Evolutionary conservation across 139 green algal genomes (phyloP).

Genomic region (Chlamydomonas schloesseri): DNA sequence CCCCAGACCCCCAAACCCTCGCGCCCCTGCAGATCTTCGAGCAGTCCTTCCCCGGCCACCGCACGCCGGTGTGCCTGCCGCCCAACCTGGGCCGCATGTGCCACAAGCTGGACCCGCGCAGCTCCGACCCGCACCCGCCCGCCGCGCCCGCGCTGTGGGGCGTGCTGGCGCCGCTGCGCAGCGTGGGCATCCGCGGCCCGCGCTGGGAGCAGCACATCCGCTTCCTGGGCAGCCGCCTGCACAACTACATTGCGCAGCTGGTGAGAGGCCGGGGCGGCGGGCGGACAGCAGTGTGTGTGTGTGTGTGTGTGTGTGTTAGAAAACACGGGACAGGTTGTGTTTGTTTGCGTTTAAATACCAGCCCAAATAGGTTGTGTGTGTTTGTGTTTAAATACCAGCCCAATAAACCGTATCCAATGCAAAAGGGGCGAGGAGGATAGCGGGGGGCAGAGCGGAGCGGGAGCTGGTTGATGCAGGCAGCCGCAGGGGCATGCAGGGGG

Average conservation of each 20-base stretch:
- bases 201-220: slow-evolving; percentile 11
- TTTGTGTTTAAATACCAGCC: too few relatives aligned
- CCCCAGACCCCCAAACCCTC: not conserved
- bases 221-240: not conserved
- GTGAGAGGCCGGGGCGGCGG: too few relatives aligned
- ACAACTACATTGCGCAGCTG: not conserved
- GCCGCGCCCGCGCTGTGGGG: slow-evolving; percentile 5
- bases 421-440: too few relatives aligned
- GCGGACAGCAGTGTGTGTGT: too few relatives aligned
- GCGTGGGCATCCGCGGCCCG: not conserved
- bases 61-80: not conserved
- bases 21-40: not conserved
- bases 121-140: not conserved
- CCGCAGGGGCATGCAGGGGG: too few relatives aligned
- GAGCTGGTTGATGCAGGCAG: too few relatives aligned
- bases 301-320: too few relatives aligned
- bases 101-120: not conserved
- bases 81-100: not conserved
- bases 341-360: too few relatives aligned
- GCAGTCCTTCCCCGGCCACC: slow-evolving; percentile 7
- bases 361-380: too few relatives aligned
- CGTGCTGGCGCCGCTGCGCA: not conserved
- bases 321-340: too few relatives aligned
- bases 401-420: too few relatives aligned
- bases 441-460: too few relatives aligned